phyloP scores from a whole-genome alignment of 805 yeast genomes.

The Priceomyces haplophilus region DNA sequence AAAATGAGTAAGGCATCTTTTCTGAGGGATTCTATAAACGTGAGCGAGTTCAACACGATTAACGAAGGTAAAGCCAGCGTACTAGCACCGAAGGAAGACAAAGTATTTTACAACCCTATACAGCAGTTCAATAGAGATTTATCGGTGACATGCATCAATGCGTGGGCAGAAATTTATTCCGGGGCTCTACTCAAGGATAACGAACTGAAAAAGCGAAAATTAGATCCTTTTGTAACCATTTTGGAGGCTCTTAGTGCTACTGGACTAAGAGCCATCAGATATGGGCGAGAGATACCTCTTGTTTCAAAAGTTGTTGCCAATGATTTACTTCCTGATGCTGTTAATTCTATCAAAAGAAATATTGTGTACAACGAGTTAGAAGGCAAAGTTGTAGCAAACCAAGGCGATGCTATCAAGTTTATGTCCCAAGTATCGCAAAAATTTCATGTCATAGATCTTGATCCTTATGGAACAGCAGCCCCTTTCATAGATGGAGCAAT shows the following conservation, averaged over 20 bases:
- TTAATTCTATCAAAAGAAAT: conserved; percentile 70
- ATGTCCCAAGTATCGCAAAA: conserved; percentile 52
- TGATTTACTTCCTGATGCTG: conserved; percentile 85
- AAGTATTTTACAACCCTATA: conserved; percentile 91
- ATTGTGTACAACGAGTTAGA: conserved; percentile 62
- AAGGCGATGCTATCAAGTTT: conserved; percentile 86
- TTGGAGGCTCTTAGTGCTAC: conserved; percentile 93
- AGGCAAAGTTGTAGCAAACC: conserved; percentile 58
- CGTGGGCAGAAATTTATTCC: conserved; percentile 69
- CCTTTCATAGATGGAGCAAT: conserved; percentile 94
- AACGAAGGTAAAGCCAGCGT: conserved; percentile 84
- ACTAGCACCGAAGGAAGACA: conserved; percentile 74
- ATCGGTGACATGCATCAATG: conserved; percentile 77
- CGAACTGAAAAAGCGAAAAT: conserved; percentile 11
- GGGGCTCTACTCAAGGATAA: conserved; percentile 8
- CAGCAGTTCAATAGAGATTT: conserved; percentile 96
- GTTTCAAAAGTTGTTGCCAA: conserved; percentile 79
- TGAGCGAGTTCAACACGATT: conserved; percentile 32
- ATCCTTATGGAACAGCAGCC: conserved; percentile 96
- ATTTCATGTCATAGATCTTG: conserved; percentile 88
- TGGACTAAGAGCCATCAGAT: conserved; percentile 89
- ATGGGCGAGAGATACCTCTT: conserved; percentile 85
- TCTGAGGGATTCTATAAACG: conserved; percentile 12
- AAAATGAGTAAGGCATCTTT: conserved; percentile 1
- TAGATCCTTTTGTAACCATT: conserved; percentile 56